Evolutionary conservation across 2,329 filamentous ascomycete species (phyloP), one percentile per base, ranked within the genome.

Genomic region (Colletotrichum tamarilloi): DNA sequence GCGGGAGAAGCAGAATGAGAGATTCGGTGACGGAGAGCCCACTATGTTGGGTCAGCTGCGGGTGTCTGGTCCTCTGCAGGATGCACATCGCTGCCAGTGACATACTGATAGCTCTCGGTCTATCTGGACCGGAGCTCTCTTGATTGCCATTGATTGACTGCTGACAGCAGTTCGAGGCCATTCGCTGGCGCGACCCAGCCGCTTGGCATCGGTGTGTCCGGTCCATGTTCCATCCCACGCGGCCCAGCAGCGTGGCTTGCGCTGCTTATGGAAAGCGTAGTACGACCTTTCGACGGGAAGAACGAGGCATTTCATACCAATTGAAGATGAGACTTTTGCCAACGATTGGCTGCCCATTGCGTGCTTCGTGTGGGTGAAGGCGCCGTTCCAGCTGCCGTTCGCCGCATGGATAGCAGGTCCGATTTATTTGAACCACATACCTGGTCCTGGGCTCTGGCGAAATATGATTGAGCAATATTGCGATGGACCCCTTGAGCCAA

Each of bases 331-430:
- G 19, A 30, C 19, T 49, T 5, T 28, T 53, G 58, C 68, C n/a
- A 32, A 62, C 46, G 69, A 68, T 30, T 35, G 9, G 28, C 32
- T 35, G 35, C 12, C 30, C 26, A 69, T 65, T 55, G 53, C 67
- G 60, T 62, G 67, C 60, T 65, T 70, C 60, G 70, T 57, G 69
- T 24, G 69, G 69, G 69, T 68, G 64, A 72, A 72, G 69, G 26
- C 56, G 69, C 58, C 42, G 58, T 30, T 42, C 46, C 57, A 57
- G 68, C 59, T 69, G 65, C 58, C 69, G 59, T 64, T 49, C 60
- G 70, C 67, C 46, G 60, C 53, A 68, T 62, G 55, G 53, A 28
- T 38, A 42, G 28, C 30, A 38, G 5, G n/a, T 55, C 58, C 42
- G 69, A 58, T 5, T 62, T 57, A 46, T 24, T 65, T 73, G n/a